Evolutionary conservation across 306 rosid genomes (phyloP), one percentile per base, ranked within the genome.

Genomic region (Leucaena leucocephala): DNA sequence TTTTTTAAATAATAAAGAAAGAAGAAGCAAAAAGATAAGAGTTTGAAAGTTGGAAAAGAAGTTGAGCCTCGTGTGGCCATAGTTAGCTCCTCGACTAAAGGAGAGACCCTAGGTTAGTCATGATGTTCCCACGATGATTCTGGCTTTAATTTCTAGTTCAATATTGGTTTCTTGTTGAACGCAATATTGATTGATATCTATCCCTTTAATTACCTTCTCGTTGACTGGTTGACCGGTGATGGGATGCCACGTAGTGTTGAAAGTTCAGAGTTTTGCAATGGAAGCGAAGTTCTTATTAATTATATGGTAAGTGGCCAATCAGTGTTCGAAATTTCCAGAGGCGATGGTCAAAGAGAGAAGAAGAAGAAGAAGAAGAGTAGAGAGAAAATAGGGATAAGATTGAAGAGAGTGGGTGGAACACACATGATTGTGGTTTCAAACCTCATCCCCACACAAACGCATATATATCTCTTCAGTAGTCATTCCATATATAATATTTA

Each of bases 401-500:
- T 76, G 71, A 70, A 70, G 52, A 45, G 43, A 87, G 89, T 88
- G 83, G 88, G 85, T 90, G 90, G 88, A 86, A 82, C 84, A 82
- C 81, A 80, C 52, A 86, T 79, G 62, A 82, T 89, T 78, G 80
- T 76, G 43, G 3, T 62, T 77, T 83, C 82, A 43, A 79, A 21
- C 50, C 86, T 73, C 76, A 69, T 85, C 77, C 40, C 21, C 80
- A 55, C 76, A 38, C 46, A 69, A 27, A 27, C 27, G 27, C 27
- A 27, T 27, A 27, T 27, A 27, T 3, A 34, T 58, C 67, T 21
- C 15, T 5, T 58, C 3, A 1, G 61, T 36, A 0, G 36, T 45
- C 50, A 52, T n/a, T 82, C 22, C 74, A 45, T 40, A 49, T 36
- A 15, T 49, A 48, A 15, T 49, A 48, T 48, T 58, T 27, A 27